Percentiles rank a stretch among this genome's conserved stretches.
Evolutionary conservation across 306 rosid genomes (phyloP).

Genomic region (Cucumis melo): DNA sequence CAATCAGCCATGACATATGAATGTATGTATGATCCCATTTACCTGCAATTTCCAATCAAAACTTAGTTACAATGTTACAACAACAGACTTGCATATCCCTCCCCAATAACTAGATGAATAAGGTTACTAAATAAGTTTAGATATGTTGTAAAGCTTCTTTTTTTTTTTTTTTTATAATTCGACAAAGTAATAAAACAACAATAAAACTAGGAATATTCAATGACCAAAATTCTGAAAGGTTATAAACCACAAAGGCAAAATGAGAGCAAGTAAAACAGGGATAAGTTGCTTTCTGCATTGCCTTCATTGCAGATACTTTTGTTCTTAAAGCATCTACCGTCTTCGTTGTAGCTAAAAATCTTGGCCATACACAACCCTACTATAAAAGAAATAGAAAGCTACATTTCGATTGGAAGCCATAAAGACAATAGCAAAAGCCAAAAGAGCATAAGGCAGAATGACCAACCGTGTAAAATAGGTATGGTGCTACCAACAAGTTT

Average conservation of each 20-base stretch:
- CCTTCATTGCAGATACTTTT: conserved; percentile 95
- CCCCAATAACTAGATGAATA: background rate
- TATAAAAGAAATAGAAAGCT: background rate
- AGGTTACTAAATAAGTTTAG: background rate
- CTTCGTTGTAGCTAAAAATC: background rate
- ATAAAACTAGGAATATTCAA: background rate
- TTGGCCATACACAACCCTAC: background rate
- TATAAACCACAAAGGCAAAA: no score
- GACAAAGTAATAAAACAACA: background rate
- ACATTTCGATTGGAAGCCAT: background rate
- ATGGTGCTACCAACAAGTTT: background rate
- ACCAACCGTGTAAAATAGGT: background rate
- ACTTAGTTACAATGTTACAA: no score
- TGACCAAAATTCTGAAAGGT: background rate
- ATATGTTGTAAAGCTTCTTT: background rate
- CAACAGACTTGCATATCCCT: no score
- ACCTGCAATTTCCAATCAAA: no score
- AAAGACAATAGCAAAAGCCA: background rate
- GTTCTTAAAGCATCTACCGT: conserved; percentile 59
- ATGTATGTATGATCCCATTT: no score
- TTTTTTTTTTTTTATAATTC: background rate
- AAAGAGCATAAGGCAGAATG: background rate
- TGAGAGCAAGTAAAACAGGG: background rate
- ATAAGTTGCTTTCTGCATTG: conserved; percentile 97
- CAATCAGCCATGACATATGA: no score